Base-by-base conservation (phyloP, 2,329 filamentous ascomycete genomes). In the Colletotrichum filicis region DNA sequence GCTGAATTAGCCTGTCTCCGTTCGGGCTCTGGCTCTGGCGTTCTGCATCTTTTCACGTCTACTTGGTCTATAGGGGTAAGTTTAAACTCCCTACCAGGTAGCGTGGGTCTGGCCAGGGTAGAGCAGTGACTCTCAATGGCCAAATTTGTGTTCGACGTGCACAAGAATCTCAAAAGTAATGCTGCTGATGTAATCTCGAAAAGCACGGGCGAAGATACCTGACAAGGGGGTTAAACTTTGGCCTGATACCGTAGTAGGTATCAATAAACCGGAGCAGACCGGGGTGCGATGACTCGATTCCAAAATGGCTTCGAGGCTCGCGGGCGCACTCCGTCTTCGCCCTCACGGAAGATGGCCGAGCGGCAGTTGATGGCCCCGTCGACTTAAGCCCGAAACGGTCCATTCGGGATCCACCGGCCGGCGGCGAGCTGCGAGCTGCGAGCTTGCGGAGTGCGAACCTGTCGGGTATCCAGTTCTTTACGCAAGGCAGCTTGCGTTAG, bases 301-400 rank as follows among this genome's bases (percentile, higher is more conserved):
- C 30, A 57, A 24, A 19, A 19, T 49, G 42, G 64, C 37, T 37
- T 58, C 14, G 37, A 16, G 14, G 37, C 64, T 22, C 22, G 64
- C 58, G 69, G 69, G 68, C 67, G 67, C 26, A 60, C 30, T 30
- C 14, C 26, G 35, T 42, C 42, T 22, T 49, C 37, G 19, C 42
- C 42, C 66, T 65, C 70, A 70, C 70, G 70, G 70, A 73, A 65
- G 66, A 65, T 73, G 70, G 59, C 70, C 70, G 70, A 73, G 66
- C 60, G 59, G 52, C 66, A 69, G 66, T 70, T 65, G 32, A 30
- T 32, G 49, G 52, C 55, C 70, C 70, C 70, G 60, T 60, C 55
- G 66, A 65, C 46, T 60, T 70, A 70, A 35, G 42, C 55, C 59
- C 46, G 60, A 70, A 35, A 30, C 32, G 55, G 58, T 22, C n/a